Evolutionary conservation across 768 basidiomycete genomes (phyloP).

Genomic region (Daedaleopsis nitida): DNA sequence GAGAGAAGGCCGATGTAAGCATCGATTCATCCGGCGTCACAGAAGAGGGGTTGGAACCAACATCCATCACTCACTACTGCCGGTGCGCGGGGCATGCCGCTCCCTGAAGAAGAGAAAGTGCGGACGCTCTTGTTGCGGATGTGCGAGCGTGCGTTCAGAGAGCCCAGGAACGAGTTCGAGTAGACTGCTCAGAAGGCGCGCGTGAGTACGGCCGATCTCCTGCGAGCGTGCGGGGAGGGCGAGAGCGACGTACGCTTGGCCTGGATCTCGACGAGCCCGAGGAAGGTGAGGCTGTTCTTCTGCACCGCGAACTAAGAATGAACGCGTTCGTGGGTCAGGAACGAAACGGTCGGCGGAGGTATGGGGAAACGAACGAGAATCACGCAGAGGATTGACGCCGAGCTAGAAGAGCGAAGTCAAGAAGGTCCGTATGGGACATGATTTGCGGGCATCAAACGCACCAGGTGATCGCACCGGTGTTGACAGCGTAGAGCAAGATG

Average conservation of each 20-base stretch:
- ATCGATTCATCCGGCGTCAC: neutral
- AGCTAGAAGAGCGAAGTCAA: neutral
- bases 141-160: conserved; percentile 19
- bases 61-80: neutral
- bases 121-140: conserved; percentile 8
- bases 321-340: neutral
- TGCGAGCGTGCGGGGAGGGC: neutral
- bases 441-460: neutral
- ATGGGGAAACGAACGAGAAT: conserved; percentile 3
- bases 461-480: conserved; percentile 19
- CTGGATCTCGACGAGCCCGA: conserved; percentile 20
- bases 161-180: conserved; percentile 17
- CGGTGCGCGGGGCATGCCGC: neutral
- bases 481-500: conserved; percentile 18
- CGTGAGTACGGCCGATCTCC: neutral
- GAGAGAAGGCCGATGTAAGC: neutral
- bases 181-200: conserved; percentile 1
- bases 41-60: too few species aligned
- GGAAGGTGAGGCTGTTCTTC: conserved; percentile 17
- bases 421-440: neutral
- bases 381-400: conserved; percentile 14
- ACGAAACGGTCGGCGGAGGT: neutral
- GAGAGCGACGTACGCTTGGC: conserved; percentile 10
- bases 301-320: conserved; percentile 14
- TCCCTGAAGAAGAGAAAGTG: neutral